These are phyloP conservation scores for Oryza australiensis DNA, from an alignment of 176 grass and related monocot genomes.

Conservation along the genomic window DNA sequence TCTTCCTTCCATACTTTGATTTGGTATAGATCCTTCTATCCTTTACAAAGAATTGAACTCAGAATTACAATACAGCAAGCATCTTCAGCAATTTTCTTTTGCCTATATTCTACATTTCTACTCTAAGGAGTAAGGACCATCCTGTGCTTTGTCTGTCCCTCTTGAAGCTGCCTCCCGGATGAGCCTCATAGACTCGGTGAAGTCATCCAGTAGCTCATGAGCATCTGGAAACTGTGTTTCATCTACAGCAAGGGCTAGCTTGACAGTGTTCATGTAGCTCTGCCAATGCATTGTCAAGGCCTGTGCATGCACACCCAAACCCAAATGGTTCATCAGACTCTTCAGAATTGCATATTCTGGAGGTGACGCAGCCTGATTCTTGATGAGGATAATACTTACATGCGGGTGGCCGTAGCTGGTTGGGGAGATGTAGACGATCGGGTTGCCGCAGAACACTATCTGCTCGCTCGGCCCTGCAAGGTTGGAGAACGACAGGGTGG, in stretches of 20 bases:
- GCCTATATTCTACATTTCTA: background rate
- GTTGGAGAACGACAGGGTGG: slow-evolving; percentile 83
- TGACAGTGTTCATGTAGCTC: slow-evolving; percentile 76
- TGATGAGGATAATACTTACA: slow-evolving; percentile 38
- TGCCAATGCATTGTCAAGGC: slow-evolving; percentile 75
- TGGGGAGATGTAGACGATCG: slow-evolving; percentile 71
- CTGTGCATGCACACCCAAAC: slow-evolving; percentile 38
- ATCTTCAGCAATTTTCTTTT: background rate
- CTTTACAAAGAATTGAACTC: background rate
- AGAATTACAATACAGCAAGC: background rate
- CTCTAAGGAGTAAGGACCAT: background rate
- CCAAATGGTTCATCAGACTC: background rate
- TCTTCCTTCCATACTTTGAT: background rate
- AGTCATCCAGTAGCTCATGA: slow-evolving; percentile 65
- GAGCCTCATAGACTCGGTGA: slow-evolving; percentile 57
- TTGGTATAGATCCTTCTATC: background rate
- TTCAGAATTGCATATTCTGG: background rate
- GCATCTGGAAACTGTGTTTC: slow-evolving; percentile 59
- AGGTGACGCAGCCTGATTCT: background rate
- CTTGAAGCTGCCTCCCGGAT: slow-evolving; percentile 51
- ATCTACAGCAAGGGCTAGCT: slow-evolving; percentile 64
- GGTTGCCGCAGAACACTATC: slow-evolving; percentile 65
- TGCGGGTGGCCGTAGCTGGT: slow-evolving; percentile 74
- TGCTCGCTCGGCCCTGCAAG: slow-evolving; percentile 66
- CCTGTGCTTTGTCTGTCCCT: background rate